These are phyloP conservation scores for Candida succiphila DNA, from an alignment of 805 yeast species.

Conservation along the genomic window DNA sequence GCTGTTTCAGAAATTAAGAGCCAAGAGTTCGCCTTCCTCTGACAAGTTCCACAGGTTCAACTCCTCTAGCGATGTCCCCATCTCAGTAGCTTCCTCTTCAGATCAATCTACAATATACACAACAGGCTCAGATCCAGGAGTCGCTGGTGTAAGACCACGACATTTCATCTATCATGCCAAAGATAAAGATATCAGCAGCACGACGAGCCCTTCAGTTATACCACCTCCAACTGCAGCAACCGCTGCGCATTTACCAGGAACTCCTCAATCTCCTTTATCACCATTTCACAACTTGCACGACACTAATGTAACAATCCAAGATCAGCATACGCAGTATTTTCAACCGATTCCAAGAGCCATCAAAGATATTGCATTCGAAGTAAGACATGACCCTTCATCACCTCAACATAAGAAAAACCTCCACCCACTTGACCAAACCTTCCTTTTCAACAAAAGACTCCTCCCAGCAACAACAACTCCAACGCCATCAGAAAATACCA, in stretches of 20 bases:
- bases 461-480: background rate
- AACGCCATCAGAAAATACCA: background rate
- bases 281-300: too few species aligned
- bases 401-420: conserved; percentile 10
- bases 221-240: background rate
- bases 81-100: background rate
- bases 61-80: too few species aligned
- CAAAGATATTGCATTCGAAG: conserved; percentile 21
- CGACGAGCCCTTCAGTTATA: too few species aligned
- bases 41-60: too few species aligned
- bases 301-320: too few species aligned
- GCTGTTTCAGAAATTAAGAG: too few species aligned
- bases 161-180: too few species aligned
- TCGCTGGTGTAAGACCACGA: background rate
- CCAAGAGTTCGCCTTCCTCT: too few species aligned
- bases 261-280: background rate
- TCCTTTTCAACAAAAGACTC: background rate
- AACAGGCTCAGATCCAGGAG: background rate
- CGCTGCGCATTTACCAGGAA: background rate
- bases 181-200: too few species aligned
- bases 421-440: conserved; percentile 23
- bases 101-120: background rate
- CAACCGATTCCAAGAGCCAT: conserved; percentile 1
- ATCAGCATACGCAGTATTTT: too few species aligned
- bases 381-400: conserved; percentile 4